Percentiles rank a stretch among this genome's conserved stretches.
Conservation (phyloP, 139 green algal species). For the Chloropicon primus region DNA sequence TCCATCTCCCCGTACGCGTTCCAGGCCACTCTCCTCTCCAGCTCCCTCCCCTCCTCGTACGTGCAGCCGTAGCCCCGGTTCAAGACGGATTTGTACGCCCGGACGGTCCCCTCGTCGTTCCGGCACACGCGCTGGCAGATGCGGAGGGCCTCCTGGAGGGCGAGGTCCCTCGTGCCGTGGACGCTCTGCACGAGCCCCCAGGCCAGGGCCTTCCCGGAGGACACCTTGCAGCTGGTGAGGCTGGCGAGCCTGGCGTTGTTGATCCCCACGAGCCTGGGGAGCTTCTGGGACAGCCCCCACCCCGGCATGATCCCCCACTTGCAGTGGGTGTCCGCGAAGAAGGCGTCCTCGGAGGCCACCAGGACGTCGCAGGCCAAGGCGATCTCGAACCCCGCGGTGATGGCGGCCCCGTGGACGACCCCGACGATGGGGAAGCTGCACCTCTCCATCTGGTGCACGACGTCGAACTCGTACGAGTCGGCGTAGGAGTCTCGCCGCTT, state of each 20-base stretch:
- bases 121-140: not conserved
- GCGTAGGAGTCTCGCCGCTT: no score
- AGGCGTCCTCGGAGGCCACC: constrained; percentile 12
- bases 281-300: constrained; percentile 29
- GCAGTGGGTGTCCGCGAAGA: constrained; percentile 26
- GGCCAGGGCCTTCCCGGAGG: not conserved
- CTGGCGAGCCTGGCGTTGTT: not conserved
- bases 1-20: constrained; percentile 21
- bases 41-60: not conserved
- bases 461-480: constrained; percentile 16
- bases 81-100: constrained; percentile 1
- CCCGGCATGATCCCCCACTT: constrained; percentile 16
- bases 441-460: constrained; percentile 29
- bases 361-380: constrained; percentile 32
- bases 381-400: constrained; percentile 35
- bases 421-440: constrained; percentile 29
- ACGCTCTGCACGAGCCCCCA: not conserved
- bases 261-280: constrained; percentile 24
- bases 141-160: not conserved
- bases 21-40: constrained; percentile 8
- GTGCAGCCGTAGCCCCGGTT: not conserved
- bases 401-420: constrained; percentile 23
- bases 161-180: not conserved
- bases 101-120: not conserved
- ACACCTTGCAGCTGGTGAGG: not conserved